Conservation (phyloP, 2,329 filamentous ascomycete genomes). For the Pseudonectria foliicola region DNA sequence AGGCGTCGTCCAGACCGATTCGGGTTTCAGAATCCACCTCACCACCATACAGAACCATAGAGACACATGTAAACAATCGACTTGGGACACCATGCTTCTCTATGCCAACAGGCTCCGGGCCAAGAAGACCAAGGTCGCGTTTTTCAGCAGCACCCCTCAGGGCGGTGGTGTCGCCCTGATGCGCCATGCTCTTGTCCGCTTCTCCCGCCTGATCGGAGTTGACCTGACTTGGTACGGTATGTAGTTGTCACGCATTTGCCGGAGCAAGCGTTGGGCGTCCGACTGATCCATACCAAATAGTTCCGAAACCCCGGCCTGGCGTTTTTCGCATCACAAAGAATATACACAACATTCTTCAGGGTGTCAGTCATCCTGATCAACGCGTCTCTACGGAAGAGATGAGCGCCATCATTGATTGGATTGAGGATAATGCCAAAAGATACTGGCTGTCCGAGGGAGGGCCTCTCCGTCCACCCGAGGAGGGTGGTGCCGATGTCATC, state of each 20-base stretch:
- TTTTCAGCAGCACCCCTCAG: conserved; percentile 75
- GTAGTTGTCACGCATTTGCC: conserved; percentile 14
- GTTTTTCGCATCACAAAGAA: conserved; percentile 82
- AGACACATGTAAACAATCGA: conserved; percentile 51
- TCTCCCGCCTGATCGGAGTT: conserved; percentile 58
- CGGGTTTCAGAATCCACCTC: conserved; percentile 55
- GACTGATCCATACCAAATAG: conserved; percentile 26
- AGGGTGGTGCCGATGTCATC: conserved; percentile 70
- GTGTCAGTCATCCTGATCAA: conserved; percentile 59
- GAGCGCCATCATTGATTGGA: conserved; percentile 61
- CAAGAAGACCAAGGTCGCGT: conserved; percentile 62
- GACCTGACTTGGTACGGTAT: conserved; percentile 65
- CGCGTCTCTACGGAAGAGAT: conserved; percentile 58
- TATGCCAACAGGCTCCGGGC: conserved; percentile 57
- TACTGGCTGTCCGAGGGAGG: conserved; percentile 67
- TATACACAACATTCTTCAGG: conserved; percentile 83
- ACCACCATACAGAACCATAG: conserved; percentile 50
- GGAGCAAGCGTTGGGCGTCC: neutral
- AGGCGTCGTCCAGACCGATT: conserved; percentile 65
- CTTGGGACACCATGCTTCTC: conserved; percentile 59
- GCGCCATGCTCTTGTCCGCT: conserved; percentile 70
- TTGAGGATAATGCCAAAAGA: conserved; percentile 62
- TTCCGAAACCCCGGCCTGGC: conserved; percentile 71
- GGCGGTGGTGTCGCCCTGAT: conserved; percentile 79
- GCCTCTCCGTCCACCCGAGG: conserved; percentile 54